A percentile compares a stretch with the other conserved stretches of the same genome.
Conservation (phyloP, 306 rosid genomes). For the Malus sylvestris region DNA sequence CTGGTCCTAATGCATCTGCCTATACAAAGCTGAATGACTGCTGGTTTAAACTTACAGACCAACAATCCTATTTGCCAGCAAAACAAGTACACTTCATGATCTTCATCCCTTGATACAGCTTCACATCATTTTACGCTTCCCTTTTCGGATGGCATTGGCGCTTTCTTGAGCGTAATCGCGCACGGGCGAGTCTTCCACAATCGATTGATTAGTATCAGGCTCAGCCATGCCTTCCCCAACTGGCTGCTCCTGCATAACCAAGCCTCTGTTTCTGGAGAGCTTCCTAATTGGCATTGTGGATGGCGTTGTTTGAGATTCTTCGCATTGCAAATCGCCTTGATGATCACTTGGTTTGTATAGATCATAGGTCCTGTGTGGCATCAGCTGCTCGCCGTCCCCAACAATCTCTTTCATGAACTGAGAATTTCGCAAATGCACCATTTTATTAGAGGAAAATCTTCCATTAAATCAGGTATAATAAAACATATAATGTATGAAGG, state of each 20-base stretch:
- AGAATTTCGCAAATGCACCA: constrained; percentile 7
- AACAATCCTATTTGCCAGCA: neutral
- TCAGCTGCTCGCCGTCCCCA: constrained; percentile 53
- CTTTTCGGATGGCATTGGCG: constrained; percentile 6
- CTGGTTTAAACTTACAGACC: neutral
- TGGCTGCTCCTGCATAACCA: constrained; percentile 43
- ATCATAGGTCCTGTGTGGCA: constrained; percentile 46
- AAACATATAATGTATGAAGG: neutral
- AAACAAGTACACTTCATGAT: neutral
- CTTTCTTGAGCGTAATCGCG: neutral
- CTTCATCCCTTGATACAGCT: neutral
- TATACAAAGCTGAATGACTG: constrained; percentile 8
- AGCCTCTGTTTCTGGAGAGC: constrained; percentile 64
- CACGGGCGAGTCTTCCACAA: constrained; percentile 16
- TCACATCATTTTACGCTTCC: constrained; percentile 8
- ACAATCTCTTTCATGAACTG: constrained; percentile 59
- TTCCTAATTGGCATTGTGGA: constrained; percentile 64
- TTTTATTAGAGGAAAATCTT: constrained; percentile 19
- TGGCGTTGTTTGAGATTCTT: constrained; percentile 17
- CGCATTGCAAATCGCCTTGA: constrained; percentile 2
- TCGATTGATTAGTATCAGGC: constrained; percentile 29
- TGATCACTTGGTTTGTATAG: neutral
- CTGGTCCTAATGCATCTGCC: neutral
- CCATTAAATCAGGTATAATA: neutral
- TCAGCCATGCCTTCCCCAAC: constrained; percentile 48